These are phyloP conservation scores for Psilocybe cyanescens DNA, from an alignment of 768 basidiomycete genomes.

Conservation along the genomic window DNA sequence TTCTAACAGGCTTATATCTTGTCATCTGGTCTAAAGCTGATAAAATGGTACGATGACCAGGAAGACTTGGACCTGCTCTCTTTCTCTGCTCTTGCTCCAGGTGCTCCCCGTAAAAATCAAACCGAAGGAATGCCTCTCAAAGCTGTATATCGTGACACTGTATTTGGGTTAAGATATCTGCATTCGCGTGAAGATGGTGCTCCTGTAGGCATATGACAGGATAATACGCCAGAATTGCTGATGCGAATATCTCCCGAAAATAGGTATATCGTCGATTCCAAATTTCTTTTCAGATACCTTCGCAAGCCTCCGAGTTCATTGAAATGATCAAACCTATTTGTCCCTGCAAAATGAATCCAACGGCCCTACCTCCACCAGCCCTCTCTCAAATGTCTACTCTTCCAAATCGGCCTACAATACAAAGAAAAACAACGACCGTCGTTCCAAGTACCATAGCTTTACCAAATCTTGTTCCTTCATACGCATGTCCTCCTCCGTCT, in stretches of 20 bases:
- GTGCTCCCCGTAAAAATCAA: slow-evolving; percentile 32
- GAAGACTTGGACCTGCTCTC: slow-evolving; percentile 79
- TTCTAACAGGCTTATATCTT: neutral
- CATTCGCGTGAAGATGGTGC: slow-evolving; percentile 41
- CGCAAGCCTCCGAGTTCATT: slow-evolving; percentile 59
- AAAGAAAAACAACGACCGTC: neutral
- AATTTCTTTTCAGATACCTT: slow-evolving; percentile 60
- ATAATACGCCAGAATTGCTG: neutral
- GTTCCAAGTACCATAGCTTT: neutral
- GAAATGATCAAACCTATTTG: slow-evolving; percentile 68
- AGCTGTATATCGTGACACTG: slow-evolving; percentile 74
- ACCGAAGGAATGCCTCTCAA: slow-evolving; percentile 72
- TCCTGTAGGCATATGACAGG: slow-evolving; percentile 10
- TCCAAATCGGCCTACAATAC: neutral
- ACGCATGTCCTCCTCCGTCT: slow-evolving; percentile 8
- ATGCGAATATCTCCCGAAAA: neutral
- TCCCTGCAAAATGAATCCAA: slow-evolving; percentile 69
- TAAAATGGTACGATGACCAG: slow-evolving; percentile 37
- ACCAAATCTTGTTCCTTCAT: slow-evolving; percentile 9
- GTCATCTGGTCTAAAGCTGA: neutral
- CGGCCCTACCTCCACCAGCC: slow-evolving; percentile 8
- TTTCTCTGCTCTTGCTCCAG: slow-evolving; percentile 54
- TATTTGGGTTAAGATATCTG: slow-evolving; percentile 78
- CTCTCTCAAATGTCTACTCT: slow-evolving; percentile 13
- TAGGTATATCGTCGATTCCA: slow-evolving; percentile 80